Percentiles rank a stretch among this genome's conserved stretches.
These are phyloP conservation scores for Scheffersomyces insectosa DNA, from an alignment of 1,139 yeast species.

Conservation along the genomic window DNA sequence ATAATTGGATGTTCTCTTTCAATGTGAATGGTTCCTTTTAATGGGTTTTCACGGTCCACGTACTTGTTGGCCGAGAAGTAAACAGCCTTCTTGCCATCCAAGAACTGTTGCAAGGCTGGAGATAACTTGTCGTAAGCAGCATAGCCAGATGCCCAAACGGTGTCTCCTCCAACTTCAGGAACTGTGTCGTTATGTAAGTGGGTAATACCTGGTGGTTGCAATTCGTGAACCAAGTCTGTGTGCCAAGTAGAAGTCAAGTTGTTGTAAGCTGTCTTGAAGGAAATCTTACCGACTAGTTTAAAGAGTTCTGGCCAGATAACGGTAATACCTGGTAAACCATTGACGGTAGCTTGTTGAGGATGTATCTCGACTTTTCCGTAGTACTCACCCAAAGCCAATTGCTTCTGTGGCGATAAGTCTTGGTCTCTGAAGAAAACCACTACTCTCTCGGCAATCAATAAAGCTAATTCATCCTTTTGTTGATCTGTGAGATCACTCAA, in stretches of 20 bases:
- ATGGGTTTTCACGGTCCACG: slow-evolving; percentile 32
- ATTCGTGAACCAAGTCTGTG: slow-evolving; percentile 39
- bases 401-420: slow-evolving; percentile 46
- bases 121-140: slow-evolving; percentile 42
- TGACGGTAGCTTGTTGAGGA: slow-evolving; percentile 44
- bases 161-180: slow-evolving; percentile 39
- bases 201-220: slow-evolving; percentile 40
- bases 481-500: slow-evolving; percentile 21
- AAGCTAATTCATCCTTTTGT: slow-evolving; percentile 43
- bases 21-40: slow-evolving; percentile 33
- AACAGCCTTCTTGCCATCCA: slow-evolving; percentile 40
- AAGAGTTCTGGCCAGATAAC: slow-evolving; percentile 52
- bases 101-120: slow-evolving; percentile 35
- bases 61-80: slow-evolving; percentile 38
- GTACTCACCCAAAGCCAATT: slow-evolving; percentile 44
- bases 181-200: slow-evolving; percentile 38
- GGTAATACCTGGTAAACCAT: slow-evolving; percentile 41
- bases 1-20: slow-evolving; percentile 43
- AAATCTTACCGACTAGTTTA: neutral
- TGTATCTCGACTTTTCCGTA: slow-evolving; percentile 50
- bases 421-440: slow-evolving; percentile 51
- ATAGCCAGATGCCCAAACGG: slow-evolving; percentile 38
- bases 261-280: neutral
- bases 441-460: slow-evolving; percentile 51
- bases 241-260: slow-evolving; percentile 24